These are phyloP conservation scores for Pezicula carpinea DNA, from an alignment of 2,329 filamentous ascomycete genomes.

Conservation along the genomic window DNA sequence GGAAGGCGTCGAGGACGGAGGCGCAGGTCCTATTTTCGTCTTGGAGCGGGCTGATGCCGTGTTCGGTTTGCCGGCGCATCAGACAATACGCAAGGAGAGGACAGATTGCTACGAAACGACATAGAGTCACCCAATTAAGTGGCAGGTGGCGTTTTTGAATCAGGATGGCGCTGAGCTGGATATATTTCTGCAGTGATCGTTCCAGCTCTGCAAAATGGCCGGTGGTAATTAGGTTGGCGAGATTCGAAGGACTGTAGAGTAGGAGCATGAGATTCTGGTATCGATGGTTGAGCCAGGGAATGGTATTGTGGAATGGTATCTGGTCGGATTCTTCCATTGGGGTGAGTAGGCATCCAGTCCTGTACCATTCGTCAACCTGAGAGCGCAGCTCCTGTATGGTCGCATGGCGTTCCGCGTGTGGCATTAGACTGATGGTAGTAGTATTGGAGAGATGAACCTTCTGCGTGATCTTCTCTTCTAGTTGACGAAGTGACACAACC, in stretches of 20 bases:
- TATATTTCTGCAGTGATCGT: constrained; percentile 36
- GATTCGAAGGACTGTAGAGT: constrained; percentile 38
- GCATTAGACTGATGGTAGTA: constrained; percentile 40
- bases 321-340: constrained; percentile 1
- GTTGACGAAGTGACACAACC: constrained; percentile 38
- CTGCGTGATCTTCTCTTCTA: constrained; percentile 37
- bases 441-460: constrained; percentile 39
- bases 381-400: neutral
- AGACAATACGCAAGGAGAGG: constrained; percentile 33
- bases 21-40: constrained; percentile 33
- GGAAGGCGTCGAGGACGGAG: constrained; percentile 34
- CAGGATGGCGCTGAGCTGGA: constrained; percentile 37
- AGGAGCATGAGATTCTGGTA: constrained; percentile 27
- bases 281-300: neutral
- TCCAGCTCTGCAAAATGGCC: constrained; percentile 32
- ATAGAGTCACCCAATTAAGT: constrained; percentile 38
- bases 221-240: constrained; percentile 31
- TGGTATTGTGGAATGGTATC: neutral
- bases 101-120: constrained; percentile 34
- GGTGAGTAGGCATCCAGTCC: constrained; percentile 1
- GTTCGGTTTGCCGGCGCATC: constrained; percentile 2
- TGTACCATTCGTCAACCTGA: neutral
- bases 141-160: constrained; percentile 39
- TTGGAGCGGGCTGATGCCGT: constrained; percentile 19
- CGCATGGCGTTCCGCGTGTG: constrained; percentile 39